These are phyloP conservation scores for Saccharum spontaneum DNA, from an alignment of 176 grass and related monocot genomes.

Conservation along the genomic window DNA sequence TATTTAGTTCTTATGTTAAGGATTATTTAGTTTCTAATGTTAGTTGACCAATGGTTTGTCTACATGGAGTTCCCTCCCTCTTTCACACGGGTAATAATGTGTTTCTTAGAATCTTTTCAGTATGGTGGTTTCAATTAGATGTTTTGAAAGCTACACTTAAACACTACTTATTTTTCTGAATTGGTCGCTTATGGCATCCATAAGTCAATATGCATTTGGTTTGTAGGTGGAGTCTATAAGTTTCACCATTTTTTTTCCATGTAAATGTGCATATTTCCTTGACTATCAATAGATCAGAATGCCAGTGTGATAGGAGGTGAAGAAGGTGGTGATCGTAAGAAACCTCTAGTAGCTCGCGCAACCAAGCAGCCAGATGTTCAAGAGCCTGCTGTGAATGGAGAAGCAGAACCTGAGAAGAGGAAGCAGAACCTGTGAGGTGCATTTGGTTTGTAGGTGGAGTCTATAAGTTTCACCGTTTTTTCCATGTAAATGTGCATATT, in stretches of 20 bases:
- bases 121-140: no score
- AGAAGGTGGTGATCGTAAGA: conserved; percentile 51
- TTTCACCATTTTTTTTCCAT: neutral
- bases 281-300: conserved; percentile 53
- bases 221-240: neutral
- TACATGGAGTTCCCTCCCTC: no score
- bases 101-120: no score
- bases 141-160: no score
- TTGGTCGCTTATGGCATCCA: no score
- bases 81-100: no score
- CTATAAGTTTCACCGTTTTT: neutral
- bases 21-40: no score
- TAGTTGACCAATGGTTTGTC: no score
- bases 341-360: conserved; percentile 46
- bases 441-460: conserved; percentile 6
- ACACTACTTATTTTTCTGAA: no score
- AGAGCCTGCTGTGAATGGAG: conserved; percentile 51
- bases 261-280: conserved; percentile 27
- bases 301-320: conserved; percentile 39
- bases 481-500: neutral
- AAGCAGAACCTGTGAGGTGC: no score
- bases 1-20: no score
- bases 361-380: conserved; percentile 58
- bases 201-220: neutral
- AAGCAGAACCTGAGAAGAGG: no score